phyloP scores from a whole-genome alignment of 2,329 filamentous ascomycete genomes.

The Cytospora chrysosperma region DNA sequence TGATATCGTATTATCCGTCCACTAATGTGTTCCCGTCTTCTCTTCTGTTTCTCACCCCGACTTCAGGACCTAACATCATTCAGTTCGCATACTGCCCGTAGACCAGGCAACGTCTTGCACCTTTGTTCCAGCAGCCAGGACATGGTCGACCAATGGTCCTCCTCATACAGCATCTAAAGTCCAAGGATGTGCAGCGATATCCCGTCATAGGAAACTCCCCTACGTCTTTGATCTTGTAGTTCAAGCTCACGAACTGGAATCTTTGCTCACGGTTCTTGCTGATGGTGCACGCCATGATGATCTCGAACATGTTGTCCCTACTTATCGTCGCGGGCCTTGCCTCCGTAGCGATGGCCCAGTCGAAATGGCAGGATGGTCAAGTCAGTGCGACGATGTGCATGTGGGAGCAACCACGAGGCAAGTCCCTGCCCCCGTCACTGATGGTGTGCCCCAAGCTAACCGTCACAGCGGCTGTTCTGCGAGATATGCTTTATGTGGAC shows the following conservation, averaged over 20 bases:
- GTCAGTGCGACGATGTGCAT: slow-evolving; percentile 59
- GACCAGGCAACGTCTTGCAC: not conserved
- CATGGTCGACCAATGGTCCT: slow-evolving; percentile 6
- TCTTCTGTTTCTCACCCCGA: slow-evolving; percentile 13
- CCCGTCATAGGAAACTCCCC: not conserved
- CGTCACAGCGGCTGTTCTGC: slow-evolving; percentile 52
- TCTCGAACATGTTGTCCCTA: slow-evolving; percentile 30
- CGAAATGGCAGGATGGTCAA: slow-evolving; percentile 51
- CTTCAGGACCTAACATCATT: not conserved
- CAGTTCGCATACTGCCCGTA: slow-evolving; percentile 3
- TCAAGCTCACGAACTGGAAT: slow-evolving; percentile 9
- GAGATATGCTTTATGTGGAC: slow-evolving; percentile 65
- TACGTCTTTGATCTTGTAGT: not conserved
- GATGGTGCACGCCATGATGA: slow-evolving; percentile 32
- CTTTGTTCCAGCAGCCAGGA: not conserved
- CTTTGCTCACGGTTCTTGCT: not conserved
- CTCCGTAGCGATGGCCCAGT: slow-evolving; percentile 38
- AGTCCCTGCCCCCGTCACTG: slow-evolving; percentile 12
- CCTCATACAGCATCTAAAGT: not conserved
- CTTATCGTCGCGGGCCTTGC: slow-evolving; percentile 31
- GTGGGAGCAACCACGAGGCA: slow-evolving; percentile 52
- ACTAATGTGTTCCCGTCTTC: not conserved
- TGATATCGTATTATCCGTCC: not conserved
- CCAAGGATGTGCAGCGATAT: slow-evolving; percentile 2
- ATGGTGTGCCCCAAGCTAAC: slow-evolving; percentile 26